These are phyloP conservation scores for Sideroxylon spinosum DNA, from an alignment of 179 eudicot species.

Conservation along the genomic window DNA sequence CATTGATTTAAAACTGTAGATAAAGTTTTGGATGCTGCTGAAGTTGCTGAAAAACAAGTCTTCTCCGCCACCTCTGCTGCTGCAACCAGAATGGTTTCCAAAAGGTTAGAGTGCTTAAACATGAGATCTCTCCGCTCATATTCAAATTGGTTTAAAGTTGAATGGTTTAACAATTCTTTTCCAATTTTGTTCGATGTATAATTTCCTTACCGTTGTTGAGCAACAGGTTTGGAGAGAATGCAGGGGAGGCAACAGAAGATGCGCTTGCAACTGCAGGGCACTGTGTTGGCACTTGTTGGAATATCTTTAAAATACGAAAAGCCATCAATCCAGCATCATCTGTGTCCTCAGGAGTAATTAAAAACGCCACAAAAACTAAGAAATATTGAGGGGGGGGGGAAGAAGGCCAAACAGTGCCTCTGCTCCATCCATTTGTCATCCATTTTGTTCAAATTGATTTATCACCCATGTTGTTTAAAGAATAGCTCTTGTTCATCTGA, in stretches of 20 bases:
- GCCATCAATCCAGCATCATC: constrained; percentile 69
- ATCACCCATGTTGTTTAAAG: too few species aligned
- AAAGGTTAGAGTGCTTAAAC: constrained; percentile 33
- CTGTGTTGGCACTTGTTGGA: constrained; percentile 76
- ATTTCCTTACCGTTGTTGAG: neutral
- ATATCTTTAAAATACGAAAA: constrained; percentile 67
- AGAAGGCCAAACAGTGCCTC: too few species aligned
- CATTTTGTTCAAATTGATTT: too few species aligned
- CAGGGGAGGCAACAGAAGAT: constrained; percentile 75
- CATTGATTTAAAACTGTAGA: constrained; percentile 33
- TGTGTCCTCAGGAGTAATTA: constrained; percentile 39
- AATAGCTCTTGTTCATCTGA: too few species aligned
- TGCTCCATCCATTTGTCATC: too few species aligned
- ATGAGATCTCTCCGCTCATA: too few species aligned
- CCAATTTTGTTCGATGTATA: neutral
- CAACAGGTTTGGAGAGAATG: constrained; percentile 68
- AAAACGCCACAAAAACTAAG: constrained; percentile 28
- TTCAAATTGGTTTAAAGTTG: too few species aligned
- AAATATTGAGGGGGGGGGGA: neutral
- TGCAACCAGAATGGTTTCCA: constrained; percentile 56
- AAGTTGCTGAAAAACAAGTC: constrained; percentile 83
- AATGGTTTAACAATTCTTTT: neutral
- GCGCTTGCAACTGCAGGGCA: constrained; percentile 84
- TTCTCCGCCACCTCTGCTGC: constrained; percentile 72
- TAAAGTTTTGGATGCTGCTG: constrained; percentile 67